phyloP scores from a whole-genome alignment of 2,329 filamentous ascomycete genomes.

The Botrytis hyacinthi region DNA sequence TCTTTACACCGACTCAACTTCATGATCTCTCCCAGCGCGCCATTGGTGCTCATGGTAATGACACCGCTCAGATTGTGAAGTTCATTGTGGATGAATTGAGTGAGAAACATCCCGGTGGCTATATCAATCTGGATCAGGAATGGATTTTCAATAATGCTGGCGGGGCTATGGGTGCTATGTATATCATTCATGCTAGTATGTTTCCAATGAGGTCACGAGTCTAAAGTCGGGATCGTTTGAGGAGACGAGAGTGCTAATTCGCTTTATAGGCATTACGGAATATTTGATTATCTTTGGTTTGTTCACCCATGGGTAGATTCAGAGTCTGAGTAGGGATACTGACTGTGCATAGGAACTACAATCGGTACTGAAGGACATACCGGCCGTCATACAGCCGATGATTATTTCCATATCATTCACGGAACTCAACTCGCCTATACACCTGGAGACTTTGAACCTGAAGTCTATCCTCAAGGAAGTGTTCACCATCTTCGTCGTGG shows the following conservation, averaged over 20 bases:
- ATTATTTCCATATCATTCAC: slow-evolving; percentile 88
- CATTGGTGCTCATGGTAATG: slow-evolving; percentile 68
- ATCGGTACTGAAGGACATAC: slow-evolving; percentile 85
- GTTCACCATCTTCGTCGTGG: slow-evolving; percentile 73
- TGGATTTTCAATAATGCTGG: slow-evolving; percentile 94
- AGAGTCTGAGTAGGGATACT: background rate
- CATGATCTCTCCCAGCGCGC: slow-evolving; percentile 66
- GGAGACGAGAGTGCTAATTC: slow-evolving; percentile 20
- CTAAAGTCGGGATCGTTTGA: background rate
- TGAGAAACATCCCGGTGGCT: slow-evolving; percentile 45
- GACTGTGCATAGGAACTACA: slow-evolving; percentile 54
- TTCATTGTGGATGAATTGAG: slow-evolving; percentile 69
- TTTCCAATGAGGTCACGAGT: slow-evolving; percentile 27
- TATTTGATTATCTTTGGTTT: slow-evolving; percentile 82
- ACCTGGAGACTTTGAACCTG: slow-evolving; percentile 63
- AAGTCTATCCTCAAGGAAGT: slow-evolving; percentile 66
- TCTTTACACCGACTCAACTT: slow-evolving; percentile 68
- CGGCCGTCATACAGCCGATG: slow-evolving; percentile 85
- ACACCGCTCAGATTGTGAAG: slow-evolving; percentile 66
- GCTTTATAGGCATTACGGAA: slow-evolving; percentile 67
- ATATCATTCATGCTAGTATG: slow-evolving; percentile 81
- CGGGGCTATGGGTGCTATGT: slow-evolving; percentile 90
- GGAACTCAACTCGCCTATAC: slow-evolving; percentile 76
- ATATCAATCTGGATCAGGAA: slow-evolving; percentile 71
- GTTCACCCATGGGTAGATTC: slow-evolving; percentile 11